Evolutionary conservation across 208 protist species (phyloP).

Genomic region (Wallacemonas sp.): DNA sequence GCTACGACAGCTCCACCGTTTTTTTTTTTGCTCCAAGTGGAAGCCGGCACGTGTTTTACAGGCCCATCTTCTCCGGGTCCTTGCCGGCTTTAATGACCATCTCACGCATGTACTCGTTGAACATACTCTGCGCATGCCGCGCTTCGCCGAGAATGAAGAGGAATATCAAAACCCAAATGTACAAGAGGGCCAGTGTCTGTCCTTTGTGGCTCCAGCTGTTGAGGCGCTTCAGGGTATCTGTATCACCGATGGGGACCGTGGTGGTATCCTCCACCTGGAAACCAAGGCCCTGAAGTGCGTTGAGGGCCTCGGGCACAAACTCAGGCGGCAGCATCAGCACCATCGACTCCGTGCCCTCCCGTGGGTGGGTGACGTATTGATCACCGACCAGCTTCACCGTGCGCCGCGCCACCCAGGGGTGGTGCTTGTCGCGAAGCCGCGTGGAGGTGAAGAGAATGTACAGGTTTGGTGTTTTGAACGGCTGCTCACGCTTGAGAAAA

Average conservation of each 20-base stretch:
- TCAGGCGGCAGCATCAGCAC: slow-evolving; percentile 75
- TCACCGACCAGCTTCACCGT: slow-evolving; percentile 70
- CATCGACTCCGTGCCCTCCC: slow-evolving; percentile 70
- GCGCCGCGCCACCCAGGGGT: slow-evolving; percentile 65
- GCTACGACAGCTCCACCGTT: no score
- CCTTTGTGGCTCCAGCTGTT: slow-evolving; percentile 64
- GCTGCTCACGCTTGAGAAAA: slow-evolving; percentile 78
- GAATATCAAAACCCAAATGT: slow-evolving; percentile 76
- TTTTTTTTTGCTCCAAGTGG: no score
- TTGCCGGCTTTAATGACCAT: slow-evolving; percentile 78
- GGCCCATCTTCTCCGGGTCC: slow-evolving; percentile 70
- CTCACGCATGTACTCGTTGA: slow-evolving; percentile 79
- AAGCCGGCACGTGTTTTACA: no score
- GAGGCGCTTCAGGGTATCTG: slow-evolving; percentile 46
- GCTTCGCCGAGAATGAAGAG: slow-evolving; percentile 70
- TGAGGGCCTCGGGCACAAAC: slow-evolving; percentile 61
- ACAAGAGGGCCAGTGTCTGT: slow-evolving; percentile 62
- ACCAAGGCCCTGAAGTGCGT: slow-evolving; percentile 71
- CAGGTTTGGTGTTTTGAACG: slow-evolving; percentile 67
- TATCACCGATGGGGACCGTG: slow-evolving; percentile 51
- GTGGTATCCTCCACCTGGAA: slow-evolving; percentile 68
- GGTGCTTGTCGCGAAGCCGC: slow-evolving; percentile 56
- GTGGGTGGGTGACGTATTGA: slow-evolving; percentile 76
- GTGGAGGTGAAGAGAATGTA: slow-evolving; percentile 65
- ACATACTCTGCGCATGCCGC: slow-evolving; percentile 50